phyloP scores from a whole-genome alignment of 192 early-diverging fungal genomes.

The Coemansia sp. region DNA sequence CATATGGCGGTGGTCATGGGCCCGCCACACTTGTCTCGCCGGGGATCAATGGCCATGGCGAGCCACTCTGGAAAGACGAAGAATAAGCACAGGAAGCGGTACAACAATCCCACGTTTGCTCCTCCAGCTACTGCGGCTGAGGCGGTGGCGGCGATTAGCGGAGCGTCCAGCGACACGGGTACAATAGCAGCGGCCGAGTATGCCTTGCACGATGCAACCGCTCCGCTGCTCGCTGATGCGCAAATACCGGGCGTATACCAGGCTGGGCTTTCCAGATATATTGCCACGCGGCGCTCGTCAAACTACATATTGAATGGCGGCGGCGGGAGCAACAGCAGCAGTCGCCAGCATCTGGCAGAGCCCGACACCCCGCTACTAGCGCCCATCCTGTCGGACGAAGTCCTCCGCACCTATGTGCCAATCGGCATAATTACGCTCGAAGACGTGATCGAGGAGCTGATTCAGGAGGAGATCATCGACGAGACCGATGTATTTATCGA shows the following conservation, averaged over 20 bases:
- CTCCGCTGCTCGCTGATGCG: conserved; percentile 1
- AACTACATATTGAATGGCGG: conserved; percentile 9
- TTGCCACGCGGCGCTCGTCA: not conserved
- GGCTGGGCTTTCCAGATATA: not conserved
- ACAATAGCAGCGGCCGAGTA: conserved; percentile 4
- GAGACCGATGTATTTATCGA: conserved; percentile 75
- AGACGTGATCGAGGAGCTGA: conserved; percentile 84
- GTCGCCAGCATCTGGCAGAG: not conserved
- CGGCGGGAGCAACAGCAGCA: not conserved
- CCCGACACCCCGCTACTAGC: conserved; percentile 12
- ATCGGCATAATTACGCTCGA: conserved; percentile 80
- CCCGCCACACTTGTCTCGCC: conserved; percentile 17
- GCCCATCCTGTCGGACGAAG: conserved; percentile 26
- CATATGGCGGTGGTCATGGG: conserved; percentile 76
- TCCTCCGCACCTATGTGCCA: conserved; percentile 52
- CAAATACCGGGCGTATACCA: not conserved
- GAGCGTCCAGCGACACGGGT: not conserved
- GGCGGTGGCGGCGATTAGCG: not conserved
- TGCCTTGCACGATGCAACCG: not conserved
- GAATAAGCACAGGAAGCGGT: not conserved
- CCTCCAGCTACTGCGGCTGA: not conserved
- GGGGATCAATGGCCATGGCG: conserved; percentile 1
- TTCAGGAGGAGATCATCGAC: conserved; percentile 84
- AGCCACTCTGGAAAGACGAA: not conserved
- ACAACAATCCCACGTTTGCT: conserved; percentile 5